phyloP scores from a whole-genome alignment of 257 asterid genomes.

The Rauvolfia tetraphylla region DNA sequence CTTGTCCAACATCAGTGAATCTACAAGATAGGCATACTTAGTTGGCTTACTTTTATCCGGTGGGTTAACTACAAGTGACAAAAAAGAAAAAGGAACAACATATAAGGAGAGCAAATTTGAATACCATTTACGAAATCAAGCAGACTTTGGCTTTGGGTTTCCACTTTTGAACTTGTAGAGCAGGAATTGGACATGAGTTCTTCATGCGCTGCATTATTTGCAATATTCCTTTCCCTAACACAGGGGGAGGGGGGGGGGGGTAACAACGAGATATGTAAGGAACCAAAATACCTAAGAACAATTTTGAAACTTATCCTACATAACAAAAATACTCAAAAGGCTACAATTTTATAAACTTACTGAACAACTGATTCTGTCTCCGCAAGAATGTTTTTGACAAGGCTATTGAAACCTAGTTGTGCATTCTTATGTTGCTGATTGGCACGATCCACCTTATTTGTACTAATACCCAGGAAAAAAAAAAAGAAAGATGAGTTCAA shows the following conservation, averaged over 20 bases:
- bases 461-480: constrained; percentile 28
- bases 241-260: constrained; percentile 3
- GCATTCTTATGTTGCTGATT: constrained; percentile 49
- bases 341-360: constrained; percentile 40
- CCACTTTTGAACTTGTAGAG: constrained; percentile 35
- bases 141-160: constrained; percentile 31
- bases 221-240: constrained; percentile 43
- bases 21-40: constrained; percentile 32
- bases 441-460: constrained; percentile 43
- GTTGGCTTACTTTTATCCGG: neutral
- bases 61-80: neutral
- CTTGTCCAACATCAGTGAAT: constrained; percentile 52
- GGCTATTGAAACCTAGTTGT: constrained; percentile 29
- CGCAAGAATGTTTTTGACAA: constrained; percentile 33
- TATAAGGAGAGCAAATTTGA: neutral
- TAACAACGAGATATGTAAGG: neutral
- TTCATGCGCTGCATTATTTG: constrained; percentile 39
- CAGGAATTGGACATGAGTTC: constrained; percentile 47
- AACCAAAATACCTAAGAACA: neutral
- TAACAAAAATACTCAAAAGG: neutral
- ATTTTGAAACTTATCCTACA: neutral
- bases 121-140: constrained; percentile 49
- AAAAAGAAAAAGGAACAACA: neutral
- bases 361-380: constrained; percentile 36
- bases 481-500: neutral